These are phyloP conservation scores for Nemophila menziesii DNA, from an alignment of 257 asterid species.

Conservation along the genomic window DNA sequence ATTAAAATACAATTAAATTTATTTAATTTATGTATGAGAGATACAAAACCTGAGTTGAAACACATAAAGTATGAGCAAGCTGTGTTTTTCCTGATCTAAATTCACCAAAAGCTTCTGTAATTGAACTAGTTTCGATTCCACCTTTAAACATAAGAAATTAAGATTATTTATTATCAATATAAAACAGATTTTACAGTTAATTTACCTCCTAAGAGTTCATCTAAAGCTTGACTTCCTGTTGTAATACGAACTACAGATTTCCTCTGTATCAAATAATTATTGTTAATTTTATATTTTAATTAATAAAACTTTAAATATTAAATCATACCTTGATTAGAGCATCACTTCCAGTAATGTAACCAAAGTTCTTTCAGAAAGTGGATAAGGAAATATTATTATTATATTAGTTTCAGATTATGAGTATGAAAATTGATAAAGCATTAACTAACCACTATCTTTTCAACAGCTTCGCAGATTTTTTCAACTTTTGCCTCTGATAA, in stretches of 20 bases:
- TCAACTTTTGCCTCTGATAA: conserved; percentile 98
- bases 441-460: conserved; percentile 96
- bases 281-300: no score
- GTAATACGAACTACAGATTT: conserved; percentile 74
- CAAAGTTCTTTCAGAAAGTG: conserved; percentile 52
- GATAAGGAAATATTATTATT: no score
- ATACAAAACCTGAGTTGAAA: conserved; percentile 82
- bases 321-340: conserved; percentile 71
- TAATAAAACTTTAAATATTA: no score
- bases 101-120: conserved; percentile 99
- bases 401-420: no score
- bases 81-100: conserved; percentile 99
- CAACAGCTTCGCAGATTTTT: conserved; percentile 95
- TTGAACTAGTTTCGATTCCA: conserved; percentile 75
- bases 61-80: conserved; percentile 96
- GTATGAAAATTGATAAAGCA: conserved; percentile 3
- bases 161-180: conserved; percentile 5
- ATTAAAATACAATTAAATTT: neutral
- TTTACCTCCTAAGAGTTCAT: conserved; percentile 87
- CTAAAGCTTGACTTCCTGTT: conserved; percentile 96
- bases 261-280: conserved; percentile 33
- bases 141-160: conserved; percentile 30
- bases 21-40: conserved; percentile 1
- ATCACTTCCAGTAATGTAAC: conserved; percentile 96
- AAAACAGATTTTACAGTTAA: neutral